Conservation (phyloP, 1,284 basidiomycete genomes). For the Rhodotorula sp. region DNA sequence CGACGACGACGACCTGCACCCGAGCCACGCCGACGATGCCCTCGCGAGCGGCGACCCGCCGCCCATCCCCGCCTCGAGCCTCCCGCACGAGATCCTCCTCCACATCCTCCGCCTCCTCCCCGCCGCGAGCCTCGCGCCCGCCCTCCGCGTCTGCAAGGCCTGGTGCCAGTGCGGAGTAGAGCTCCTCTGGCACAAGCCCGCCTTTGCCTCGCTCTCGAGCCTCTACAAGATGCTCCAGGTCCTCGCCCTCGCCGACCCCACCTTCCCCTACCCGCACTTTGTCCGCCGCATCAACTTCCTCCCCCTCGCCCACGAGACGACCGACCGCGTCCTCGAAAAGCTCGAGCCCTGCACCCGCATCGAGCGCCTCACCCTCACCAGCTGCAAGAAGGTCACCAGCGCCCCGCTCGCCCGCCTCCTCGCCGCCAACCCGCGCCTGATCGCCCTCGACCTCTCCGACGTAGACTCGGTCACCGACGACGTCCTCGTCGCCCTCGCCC, state of each 20-base stretch:
- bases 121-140: constrained; percentile 66
- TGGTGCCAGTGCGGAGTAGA: constrained; percentile 98
- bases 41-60: neutral
- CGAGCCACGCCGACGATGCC: neutral
- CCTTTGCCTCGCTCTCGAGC: constrained; percentile 68
- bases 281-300: constrained; percentile 90
- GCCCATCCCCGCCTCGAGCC: constrained; percentile 48
- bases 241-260: constrained; percentile 60
- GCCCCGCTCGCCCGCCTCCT: constrained; percentile 70
- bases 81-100: constrained; percentile 90
- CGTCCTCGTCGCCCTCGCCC: constrained; percentile 70
- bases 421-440: constrained; percentile 64
- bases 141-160: constrained; percentile 78
- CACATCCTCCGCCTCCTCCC: constrained; percentile 86
- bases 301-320: constrained; percentile 68
- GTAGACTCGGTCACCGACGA: constrained; percentile 69
- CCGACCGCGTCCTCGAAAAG: constrained; percentile 73
- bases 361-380: constrained; percentile 88
- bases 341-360: constrained; percentile 77
- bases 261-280: constrained; percentile 84
- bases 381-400: constrained; percentile 72
- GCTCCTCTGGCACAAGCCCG: constrained; percentile 91
- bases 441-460: constrained; percentile 84
- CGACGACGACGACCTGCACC: neutral
- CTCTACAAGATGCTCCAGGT: constrained; percentile 76